Conservation (phyloP, 306 rosid genomes). For the Citrullus colocynthis region DNA sequence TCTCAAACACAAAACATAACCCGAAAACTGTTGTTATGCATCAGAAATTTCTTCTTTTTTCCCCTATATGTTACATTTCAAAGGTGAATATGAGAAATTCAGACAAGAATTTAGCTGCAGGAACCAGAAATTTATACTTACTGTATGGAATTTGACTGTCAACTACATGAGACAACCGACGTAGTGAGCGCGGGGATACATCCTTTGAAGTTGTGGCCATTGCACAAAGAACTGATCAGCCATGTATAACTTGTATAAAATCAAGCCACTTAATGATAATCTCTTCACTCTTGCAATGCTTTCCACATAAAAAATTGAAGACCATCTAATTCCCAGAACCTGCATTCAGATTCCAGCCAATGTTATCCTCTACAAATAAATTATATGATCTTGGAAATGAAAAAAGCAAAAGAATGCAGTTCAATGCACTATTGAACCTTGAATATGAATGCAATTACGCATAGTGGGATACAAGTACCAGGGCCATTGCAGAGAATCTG, state of each 20-base stretch:
- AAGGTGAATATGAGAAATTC: not conserved
- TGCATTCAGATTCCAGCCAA: slow-evolving; percentile 16
- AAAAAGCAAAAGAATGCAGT: not conserved
- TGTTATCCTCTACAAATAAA: not conserved
- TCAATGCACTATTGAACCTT: slow-evolving; percentile 36
- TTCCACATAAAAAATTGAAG: slow-evolving; percentile 79
- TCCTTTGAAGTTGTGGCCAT: slow-evolving; percentile 66
- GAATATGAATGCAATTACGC: slow-evolving; percentile 65
- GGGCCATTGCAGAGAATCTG: slow-evolving; percentile 96
- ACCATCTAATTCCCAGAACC: slow-evolving; percentile 75
- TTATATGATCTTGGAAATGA: not conserved
- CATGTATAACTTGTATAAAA: slow-evolving; percentile 62
- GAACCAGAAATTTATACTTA: not conserved
- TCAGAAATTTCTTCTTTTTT: not conserved
- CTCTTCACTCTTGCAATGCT: slow-evolving; percentile 93
- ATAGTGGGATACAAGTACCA: slow-evolving; percentile 85
- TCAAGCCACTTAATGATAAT: slow-evolving; percentile 79
- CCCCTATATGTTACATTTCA: not conserved
- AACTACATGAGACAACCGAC: slow-evolving; percentile 90
- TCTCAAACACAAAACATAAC: not conserved
- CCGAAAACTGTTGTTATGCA: not conserved
- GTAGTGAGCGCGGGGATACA: slow-evolving; percentile 65
- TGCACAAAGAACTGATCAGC: slow-evolving; percentile 90
- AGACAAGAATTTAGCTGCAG: not conserved
- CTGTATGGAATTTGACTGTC: not conserved